Evolutionary conservation across 1,139 yeast genomes (phyloP), one percentile per base, ranked within the genome.

Genomic region (Nakaseomyces delphensis): DNA sequence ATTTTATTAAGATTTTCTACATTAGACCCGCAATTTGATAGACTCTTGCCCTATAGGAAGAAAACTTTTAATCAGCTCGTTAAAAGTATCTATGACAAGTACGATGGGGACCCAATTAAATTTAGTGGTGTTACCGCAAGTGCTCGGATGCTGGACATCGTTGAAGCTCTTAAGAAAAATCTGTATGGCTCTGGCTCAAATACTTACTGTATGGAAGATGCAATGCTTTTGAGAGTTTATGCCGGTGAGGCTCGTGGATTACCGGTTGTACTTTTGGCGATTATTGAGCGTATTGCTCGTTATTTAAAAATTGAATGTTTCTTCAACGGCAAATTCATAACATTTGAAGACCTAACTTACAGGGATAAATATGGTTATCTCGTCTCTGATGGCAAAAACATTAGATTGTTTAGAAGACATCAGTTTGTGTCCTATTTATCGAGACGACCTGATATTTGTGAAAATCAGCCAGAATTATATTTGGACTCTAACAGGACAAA

Each of bases 241-340:
- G 49, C 57, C 2, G 53, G 57, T 6, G 62, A 57, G 38, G 42
- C 51, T 1, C 45, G 43, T 25, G 59, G 60, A 3, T 51, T 52
- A 25, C 52, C 53, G 7, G 38, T 56, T 5, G 33, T 55, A 2
- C 38, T 54, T 4, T 43, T 56, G 13, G 46, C 56, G 3, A 56
- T 57, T 14, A 40, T 57, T n/a, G 59, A 57, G 36, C 41, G 48
- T 5, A 35, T 57, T 13, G 48, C 54, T 2, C 31, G 47, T 7
- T 38, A 16, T 16, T 50, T 50, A 41, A 42, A 40, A 10, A 48
- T 57, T n/a, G 48, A 45, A 21, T 44, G 53, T 4, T 31, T 35
- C 10, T 21, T 57, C 18, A 49, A 56, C 19, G 47, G 47, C 18
- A 43, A 50, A 7, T 50, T 53, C 29, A 42, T 56, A n/a, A 48